Evolutionary conservation across 1,284 basidiomycete genomes (phyloP).

Genomic region (Ceratobasidium theobromae): DNA sequence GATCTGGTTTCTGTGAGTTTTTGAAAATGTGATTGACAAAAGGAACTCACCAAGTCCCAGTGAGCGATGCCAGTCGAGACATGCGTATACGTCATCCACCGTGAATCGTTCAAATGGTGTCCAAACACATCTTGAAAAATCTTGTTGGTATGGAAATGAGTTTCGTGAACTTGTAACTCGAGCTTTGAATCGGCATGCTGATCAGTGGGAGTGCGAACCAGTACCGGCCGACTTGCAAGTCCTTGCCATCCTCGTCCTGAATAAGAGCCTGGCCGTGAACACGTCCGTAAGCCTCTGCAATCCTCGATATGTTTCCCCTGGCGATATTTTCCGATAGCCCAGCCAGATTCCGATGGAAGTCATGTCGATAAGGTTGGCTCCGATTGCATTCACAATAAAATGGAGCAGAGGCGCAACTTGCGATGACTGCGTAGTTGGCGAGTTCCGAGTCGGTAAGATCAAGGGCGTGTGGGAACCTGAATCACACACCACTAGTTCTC

Average conservation of each 20-base stretch:
- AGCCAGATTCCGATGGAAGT: constrained; percentile 57
- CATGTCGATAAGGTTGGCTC: constrained; percentile 62
- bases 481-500: constrained; percentile 47
- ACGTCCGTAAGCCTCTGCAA: constrained; percentile 53
- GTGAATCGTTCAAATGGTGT: constrained; percentile 26
- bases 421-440: constrained; percentile 45
- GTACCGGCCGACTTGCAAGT: constrained; percentile 53
- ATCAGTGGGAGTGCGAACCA: constrained; percentile 38
- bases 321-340: constrained; percentile 42
- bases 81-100: constrained; percentile 32
- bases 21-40: background rate
- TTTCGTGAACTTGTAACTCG: constrained; percentile 22
- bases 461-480: constrained; percentile 58
- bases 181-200: constrained; percentile 2
- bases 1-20: background rate
- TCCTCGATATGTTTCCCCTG: constrained; percentile 47
- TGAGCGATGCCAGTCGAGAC: constrained; percentile 24
- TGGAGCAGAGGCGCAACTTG: constrained; percentile 53
- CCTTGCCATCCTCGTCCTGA: constrained; percentile 59
- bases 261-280: constrained; percentile 46
- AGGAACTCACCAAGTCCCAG: constrained; percentile 34
- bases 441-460: background rate
- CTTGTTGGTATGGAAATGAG: constrained; percentile 18
- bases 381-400: constrained; percentile 53
- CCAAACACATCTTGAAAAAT: constrained; percentile 6